Evolutionary conservation across 2,329 filamentous ascomycete genomes (phyloP).

Genomic region (Aschersonia sp.): DNA sequence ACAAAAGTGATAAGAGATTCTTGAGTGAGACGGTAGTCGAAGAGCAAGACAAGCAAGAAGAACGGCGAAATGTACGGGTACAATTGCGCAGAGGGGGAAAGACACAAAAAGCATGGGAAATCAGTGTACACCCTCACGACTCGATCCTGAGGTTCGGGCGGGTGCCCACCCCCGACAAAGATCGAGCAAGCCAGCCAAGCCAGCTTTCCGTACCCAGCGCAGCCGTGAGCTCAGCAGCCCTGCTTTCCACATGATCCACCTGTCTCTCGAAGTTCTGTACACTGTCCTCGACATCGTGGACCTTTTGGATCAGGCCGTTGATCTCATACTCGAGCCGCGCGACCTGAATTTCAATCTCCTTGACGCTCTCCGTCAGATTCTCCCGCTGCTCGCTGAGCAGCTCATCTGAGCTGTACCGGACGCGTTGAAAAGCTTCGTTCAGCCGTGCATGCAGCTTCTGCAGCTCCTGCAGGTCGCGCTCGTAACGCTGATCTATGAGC

Average conservation of each 20-base stretch:
- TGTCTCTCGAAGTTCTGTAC: conserved; percentile 67
- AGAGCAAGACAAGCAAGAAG: too few species aligned
- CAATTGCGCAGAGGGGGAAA: too few species aligned
- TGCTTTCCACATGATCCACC: conserved; percentile 54
- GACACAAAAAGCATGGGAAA: too few species aligned
- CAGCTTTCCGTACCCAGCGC: conserved; percentile 51
- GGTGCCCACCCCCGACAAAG: conserved; percentile 44
- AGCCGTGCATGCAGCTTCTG: conserved; percentile 55
- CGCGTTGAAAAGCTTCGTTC: conserved; percentile 52
- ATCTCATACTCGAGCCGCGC: conserved; percentile 91
- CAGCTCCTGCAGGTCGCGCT: conserved; percentile 49
- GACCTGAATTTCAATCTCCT: conserved; percentile 65
- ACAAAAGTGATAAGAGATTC: not conserved
- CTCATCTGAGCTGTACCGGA: conserved; percentile 54
- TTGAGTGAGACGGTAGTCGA: too few species aligned
- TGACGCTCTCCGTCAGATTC: conserved; percentile 54
- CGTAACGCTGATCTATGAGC: conserved; percentile 45
- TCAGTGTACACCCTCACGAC: conserved; percentile 5
- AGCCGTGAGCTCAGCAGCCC: conserved; percentile 46
- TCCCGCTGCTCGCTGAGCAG: conserved; percentile 55
- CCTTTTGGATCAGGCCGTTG: conserved; percentile 59
- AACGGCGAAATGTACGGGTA: too few species aligned
- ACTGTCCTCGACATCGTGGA: conserved; percentile 77
- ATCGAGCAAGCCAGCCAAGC: conserved; percentile 49
- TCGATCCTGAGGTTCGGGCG: conserved; percentile 37